Conservation (phyloP, 73 alveolate species). For the Stentor roeselii region DNA sequence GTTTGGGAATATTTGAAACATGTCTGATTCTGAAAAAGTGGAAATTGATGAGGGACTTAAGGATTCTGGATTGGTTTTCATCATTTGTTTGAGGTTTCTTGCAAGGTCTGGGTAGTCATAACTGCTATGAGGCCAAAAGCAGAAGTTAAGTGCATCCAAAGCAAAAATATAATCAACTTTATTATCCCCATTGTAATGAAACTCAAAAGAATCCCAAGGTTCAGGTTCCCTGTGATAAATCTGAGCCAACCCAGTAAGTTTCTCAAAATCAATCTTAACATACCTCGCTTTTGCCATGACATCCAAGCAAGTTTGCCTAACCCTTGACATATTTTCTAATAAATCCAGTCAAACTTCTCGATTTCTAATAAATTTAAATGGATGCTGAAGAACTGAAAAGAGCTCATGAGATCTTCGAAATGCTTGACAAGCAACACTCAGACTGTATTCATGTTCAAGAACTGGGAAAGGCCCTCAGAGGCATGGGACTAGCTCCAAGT, state of each 20-base stretch:
- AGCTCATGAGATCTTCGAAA: neutral
- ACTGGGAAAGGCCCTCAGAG: constrained; percentile 7
- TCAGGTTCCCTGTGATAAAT: neutral
- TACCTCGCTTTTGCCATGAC: neutral
- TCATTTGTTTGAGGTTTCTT: constrained; percentile 61
- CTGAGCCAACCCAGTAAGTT: neutral
- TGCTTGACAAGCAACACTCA: neutral
- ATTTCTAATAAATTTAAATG: neutral
- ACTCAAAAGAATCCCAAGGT: neutral
- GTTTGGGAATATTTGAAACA: constrained; percentile 58
- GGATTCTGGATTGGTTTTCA: constrained; percentile 61
- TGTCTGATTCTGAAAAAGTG: constrained; percentile 48
- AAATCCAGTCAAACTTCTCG: too few species aligned
- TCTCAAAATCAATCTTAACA: neutral
- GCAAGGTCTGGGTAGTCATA: constrained; percentile 88
- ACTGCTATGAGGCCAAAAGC: constrained; percentile 94
- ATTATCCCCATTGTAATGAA: neutral
- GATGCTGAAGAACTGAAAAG: neutral
- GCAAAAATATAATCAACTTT: constrained; percentile 64
- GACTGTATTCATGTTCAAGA: neutral
- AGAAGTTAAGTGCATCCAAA: constrained; percentile 90
- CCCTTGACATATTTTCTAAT: neutral
- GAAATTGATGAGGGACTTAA: constrained; percentile 59
- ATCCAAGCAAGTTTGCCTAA: neutral
- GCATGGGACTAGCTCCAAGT: constrained; percentile 15